Evolutionary conservation across 202 grass and related monocot species (phyloP), one percentile per base, ranked within the genome.

Genomic region (Brachypodium distachyon): DNA sequence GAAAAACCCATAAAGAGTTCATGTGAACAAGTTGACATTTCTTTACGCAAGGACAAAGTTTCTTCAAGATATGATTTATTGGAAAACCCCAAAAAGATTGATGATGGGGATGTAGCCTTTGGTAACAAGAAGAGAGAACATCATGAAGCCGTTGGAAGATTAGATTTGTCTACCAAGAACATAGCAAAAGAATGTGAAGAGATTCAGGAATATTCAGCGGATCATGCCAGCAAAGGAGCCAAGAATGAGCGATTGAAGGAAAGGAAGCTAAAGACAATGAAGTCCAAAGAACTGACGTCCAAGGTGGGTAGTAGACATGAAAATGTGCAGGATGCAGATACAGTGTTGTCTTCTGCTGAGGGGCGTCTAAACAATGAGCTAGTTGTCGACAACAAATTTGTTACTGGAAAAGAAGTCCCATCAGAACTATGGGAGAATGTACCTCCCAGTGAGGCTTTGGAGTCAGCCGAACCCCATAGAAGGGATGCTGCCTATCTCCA

Each of bases 401-500:
- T 68, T 79, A 56, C 49, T 56, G 49, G 62, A 28, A 79, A 69
- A 69, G 76, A 57, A 69, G 49, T 39, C 46, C 38, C 50, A 79
- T 66, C 75, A 77, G 58, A 77, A 63, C 41, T 38, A 50, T 51
- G 43, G 58, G 58, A 63, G 38, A 63, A 63, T 50, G 14, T 50
- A 51, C 58, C 41, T 51, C 74, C 43, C 22, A 50, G n/a, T 7
- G 28, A 76, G 57, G 73, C 42, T 48, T 62, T 76, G 18, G 59
- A 63, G 46, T 64, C 63, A 41, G 14, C 18, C 73, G 75, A 67
- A 55, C 44, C 58, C 47, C 49, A 31, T 31, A 82, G 73, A 82
- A 89, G 76, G 70, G 86, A 92, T 72, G 63, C 51, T 3, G 22
- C 69, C 29, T 79, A 58, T 75, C 36, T 48, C 47, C 86, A 89